A percentile compares a stretch with the other conserved stretches of the same genome.
These are phyloP conservation scores for Laburnicola sp. DNA, from an alignment of 2,329 filamentous ascomycete species.

Conservation along the genomic window DNA sequence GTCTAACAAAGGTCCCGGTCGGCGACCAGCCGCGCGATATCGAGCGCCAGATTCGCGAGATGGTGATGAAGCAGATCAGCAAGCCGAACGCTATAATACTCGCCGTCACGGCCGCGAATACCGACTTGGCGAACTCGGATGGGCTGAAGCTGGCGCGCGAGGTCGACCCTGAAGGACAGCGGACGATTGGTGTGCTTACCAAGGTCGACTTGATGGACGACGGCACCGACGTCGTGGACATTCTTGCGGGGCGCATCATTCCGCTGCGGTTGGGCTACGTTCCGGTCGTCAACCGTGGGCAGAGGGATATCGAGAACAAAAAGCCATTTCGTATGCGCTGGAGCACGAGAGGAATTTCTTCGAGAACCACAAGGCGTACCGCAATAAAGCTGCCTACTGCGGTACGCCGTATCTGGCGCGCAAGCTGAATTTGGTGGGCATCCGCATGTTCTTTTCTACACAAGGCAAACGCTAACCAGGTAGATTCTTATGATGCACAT, in stretches of 20 bases:
- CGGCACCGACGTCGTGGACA: conserved; percentile 97
- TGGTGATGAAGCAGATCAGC: conserved; percentile 98
- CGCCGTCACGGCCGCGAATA: conserved; percentile 94
- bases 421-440: conserved; percentile 80
- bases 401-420: conserved; percentile 95
- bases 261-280: conserved; percentile 93
- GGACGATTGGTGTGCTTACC: conserved; percentile 96
- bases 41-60: conserved; percentile 93
- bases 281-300: conserved; percentile 95
- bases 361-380: conserved; percentile 96
- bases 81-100: conserved; percentile 98
- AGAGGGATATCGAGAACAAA: conserved; percentile 98
- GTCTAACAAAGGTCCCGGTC: conserved; percentile 93
- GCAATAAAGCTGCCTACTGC: conserved; percentile 98
- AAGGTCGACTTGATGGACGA: conserved; percentile 99
- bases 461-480: conserved; percentile 26
- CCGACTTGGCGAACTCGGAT: conserved; percentile 97
- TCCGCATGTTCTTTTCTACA: neutral
- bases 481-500: conserved; percentile 99
- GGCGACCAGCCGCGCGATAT: conserved; percentile 97
- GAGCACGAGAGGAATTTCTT: conserved; percentile 97
- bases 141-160: conserved; percentile 94
- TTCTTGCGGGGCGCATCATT: conserved; percentile 95
- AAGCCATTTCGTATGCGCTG: conserved; percentile 89
- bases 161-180: conserved; percentile 94